Base-by-base conservation (phyloP, 2,329 filamentous ascomycete species). In the Fusarium pseudograminearum region DNA sequence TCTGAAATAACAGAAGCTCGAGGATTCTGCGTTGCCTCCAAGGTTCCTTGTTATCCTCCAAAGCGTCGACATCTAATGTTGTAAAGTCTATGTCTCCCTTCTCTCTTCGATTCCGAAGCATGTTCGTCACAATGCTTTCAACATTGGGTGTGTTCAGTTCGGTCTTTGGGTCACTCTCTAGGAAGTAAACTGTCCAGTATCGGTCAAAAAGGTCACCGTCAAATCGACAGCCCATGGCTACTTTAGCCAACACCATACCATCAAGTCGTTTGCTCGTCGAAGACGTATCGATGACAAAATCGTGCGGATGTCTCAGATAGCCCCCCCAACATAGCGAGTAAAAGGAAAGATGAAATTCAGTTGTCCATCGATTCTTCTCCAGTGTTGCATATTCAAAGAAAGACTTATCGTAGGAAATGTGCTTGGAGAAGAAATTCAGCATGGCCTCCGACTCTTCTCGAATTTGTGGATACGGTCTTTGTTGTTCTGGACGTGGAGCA, bases 21-120 rank as follows among this genome's bases (percentile, higher is more conserved):
- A 56, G 18, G 5, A 56, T 7, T n/a, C 42, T 11, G 4, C 53
- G 41, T 7, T 56, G 53, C 5, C 53, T 15, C 53, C 53, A 56
- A 5, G n/a, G 18, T 2, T 15, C 6, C 4, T 24, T 47, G 3
- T 31, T 15, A 1, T 4, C 7, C 31, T 4, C 15, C 2, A 33
- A 7, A 0, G 31, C 2, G 3, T 30, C 14, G 11, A 33, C 1
- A 1, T 33, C 15, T 1, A 16, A 16, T 33, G 14, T 7, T 15
- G 31, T 16, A 9, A 33, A 16, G 6, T 7, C 31, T 15, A 7
- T 33, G 1, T 16, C 31, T 7, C 31, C 31, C 5, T 33, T 3
- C 2, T 11, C 5, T 18, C 31, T 15, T 14, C 0, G 4, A 7
- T 28, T 28, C 1, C 11, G 14, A 6, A 44, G 20, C 20, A 26